Conservation (phyloP, 768 basidiomycete species). For the Leucocoprinus leucothites region DNA sequence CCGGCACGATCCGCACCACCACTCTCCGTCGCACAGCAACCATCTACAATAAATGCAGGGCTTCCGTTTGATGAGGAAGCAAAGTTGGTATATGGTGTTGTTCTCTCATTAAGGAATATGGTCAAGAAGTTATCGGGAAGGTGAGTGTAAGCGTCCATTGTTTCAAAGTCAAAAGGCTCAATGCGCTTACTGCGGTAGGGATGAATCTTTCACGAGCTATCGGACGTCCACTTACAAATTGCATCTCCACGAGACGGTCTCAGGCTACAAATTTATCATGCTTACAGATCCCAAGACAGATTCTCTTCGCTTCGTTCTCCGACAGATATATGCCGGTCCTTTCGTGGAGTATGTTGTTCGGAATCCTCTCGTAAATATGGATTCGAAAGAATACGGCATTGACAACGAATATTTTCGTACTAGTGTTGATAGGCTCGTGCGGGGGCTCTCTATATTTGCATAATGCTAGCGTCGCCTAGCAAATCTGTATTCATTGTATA, state of each 20-base stretch:
- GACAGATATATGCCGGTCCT: slow-evolving; percentile 90
- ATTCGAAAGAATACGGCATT: slow-evolving; percentile 79
- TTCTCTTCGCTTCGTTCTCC: slow-evolving; percentile 74
- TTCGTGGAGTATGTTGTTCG: slow-evolving; percentile 93
- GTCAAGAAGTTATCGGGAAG: slow-evolving; percentile 88
- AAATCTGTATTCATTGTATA: background rate
- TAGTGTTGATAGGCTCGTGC: slow-evolving; percentile 72
- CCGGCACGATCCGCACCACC: slow-evolving; percentile 32
- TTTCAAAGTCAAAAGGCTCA: background rate
- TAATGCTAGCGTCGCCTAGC: slow-evolving; percentile 16
- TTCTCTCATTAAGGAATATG: slow-evolving; percentile 91
- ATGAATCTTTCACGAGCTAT: slow-evolving; percentile 90
- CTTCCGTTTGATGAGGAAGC: slow-evolving; percentile 96
- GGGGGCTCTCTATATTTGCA: slow-evolving; percentile 49
- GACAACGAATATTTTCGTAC: slow-evolving; percentile 91
- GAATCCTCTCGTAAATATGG: slow-evolving; percentile 84
- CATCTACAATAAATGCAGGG: slow-evolving; percentile 42
- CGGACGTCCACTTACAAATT: slow-evolving; percentile 91
- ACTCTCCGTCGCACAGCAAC: slow-evolving; percentile 31
- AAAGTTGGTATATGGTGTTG: slow-evolving; percentile 95
- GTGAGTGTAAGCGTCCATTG: slow-evolving; percentile 35
- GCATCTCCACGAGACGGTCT: slow-evolving; percentile 87
- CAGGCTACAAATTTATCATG: slow-evolving; percentile 95
- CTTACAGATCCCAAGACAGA: slow-evolving; percentile 86
- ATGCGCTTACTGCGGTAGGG: slow-evolving; percentile 39